Conservation (phyloP, 192 early-diverging fungal species). For the Podila clonocystis region DNA sequence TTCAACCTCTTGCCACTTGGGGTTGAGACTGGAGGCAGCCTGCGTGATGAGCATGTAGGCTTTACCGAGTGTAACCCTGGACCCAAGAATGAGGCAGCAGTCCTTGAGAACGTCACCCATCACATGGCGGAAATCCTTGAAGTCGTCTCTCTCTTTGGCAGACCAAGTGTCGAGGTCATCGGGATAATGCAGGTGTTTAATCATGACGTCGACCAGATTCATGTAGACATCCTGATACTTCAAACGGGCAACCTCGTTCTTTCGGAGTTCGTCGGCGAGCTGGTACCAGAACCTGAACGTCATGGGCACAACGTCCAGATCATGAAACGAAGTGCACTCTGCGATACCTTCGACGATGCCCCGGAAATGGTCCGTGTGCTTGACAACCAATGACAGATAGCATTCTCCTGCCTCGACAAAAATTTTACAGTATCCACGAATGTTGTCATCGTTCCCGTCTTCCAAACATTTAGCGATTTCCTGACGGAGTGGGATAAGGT, state of each 20-base stretch:
- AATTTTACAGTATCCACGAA: slow-evolving; percentile 86
- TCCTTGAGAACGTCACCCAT: slow-evolving; percentile 98
- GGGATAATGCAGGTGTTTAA: slow-evolving; percentile 91
- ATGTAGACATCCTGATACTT: slow-evolving; percentile 73
- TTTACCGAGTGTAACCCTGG: slow-evolving; percentile 74
- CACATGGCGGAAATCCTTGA: slow-evolving; percentile 94
- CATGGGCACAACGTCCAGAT: slow-evolving; percentile 88
- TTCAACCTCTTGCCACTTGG: slow-evolving; percentile 93
- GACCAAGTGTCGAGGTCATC: slow-evolving; percentile 72
- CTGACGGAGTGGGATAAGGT: slow-evolving; percentile 59
- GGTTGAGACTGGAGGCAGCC: slow-evolving; percentile 35
- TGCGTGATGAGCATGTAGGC: slow-evolving; percentile 54
- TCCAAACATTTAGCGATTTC: slow-evolving; percentile 54
- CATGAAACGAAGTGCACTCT: slow-evolving; percentile 80
- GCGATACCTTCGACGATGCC: slow-evolving; percentile 85
- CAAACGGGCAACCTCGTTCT: slow-evolving; percentile 57
- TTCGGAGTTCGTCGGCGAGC: slow-evolving; percentile 72
- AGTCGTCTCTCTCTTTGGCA: slow-evolving; percentile 94
- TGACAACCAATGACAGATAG: slow-evolving; percentile 78
- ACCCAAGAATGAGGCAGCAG: slow-evolving; percentile 87
- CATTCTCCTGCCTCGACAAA: slow-evolving; percentile 93
- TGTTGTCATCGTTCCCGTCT: slow-evolving; percentile 82
- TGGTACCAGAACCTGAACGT: slow-evolving; percentile 93
- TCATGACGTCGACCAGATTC: slow-evolving; percentile 82
- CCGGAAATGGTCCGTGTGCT: slow-evolving; percentile 72